phyloP scores from a whole-genome alignment of 768 basidiomycete genomes.

The Suillus decipiens region DNA sequence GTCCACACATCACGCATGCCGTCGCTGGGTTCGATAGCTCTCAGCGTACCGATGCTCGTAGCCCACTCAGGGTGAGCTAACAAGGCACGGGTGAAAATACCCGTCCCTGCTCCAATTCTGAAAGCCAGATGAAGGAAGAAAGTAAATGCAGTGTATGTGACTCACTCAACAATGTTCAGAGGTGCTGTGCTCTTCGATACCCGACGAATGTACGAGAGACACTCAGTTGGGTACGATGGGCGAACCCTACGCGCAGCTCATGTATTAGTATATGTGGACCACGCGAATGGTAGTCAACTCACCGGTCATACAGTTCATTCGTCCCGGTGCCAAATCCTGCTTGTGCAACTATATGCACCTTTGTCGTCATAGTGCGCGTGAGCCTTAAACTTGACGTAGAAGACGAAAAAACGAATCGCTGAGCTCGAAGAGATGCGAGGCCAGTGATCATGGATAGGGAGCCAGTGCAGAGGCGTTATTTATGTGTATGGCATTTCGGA shows the following conservation, averaged over 20 bases:
- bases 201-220: conserved; percentile 60
- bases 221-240: conserved; percentile 75
- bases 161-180: conserved; percentile 73
- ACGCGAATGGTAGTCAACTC: conserved; percentile 8
- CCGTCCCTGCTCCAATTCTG: conserved; percentile 84
- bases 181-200: conserved; percentile 40
- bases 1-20: conserved; percentile 83
- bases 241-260: conserved; percentile 53
- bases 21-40: conserved; percentile 79
- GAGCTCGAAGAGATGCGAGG: conserved; percentile 1
- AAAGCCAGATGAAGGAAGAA: conserved; percentile 11
- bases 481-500: background rate
- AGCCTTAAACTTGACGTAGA: background rate
- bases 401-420: background rate
- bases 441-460: conserved; percentile 1
- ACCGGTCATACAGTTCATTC: conserved; percentile 82
- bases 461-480: background rate
- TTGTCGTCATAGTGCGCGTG: conserved; percentile 28
- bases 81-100: conserved; percentile 85
- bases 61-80: conserved; percentile 63
- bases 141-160: conserved; percentile 5
- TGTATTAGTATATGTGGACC: background rate
- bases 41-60: conserved; percentile 50
- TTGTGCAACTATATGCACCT: conserved; percentile 68
- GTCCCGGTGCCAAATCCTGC: conserved; percentile 78